Base-by-base conservation (phyloP, 345 rosid genomes). In the Firmiana major region DNA sequence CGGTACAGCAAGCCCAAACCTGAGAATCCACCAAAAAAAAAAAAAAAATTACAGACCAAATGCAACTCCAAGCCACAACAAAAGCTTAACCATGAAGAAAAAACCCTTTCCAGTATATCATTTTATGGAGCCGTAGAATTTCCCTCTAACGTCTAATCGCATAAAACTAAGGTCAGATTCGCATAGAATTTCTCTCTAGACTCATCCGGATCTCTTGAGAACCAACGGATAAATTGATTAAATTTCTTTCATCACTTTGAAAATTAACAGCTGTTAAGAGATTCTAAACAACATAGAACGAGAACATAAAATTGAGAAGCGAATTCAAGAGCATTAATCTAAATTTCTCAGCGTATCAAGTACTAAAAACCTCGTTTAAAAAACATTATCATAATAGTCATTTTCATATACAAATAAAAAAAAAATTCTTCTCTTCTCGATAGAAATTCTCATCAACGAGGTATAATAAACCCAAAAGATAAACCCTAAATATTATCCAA, bases 1-100 rank as follows among this genome's bases (percentile, higher is more conserved):
- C 43, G 88, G 84, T 45, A 81, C 83, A 63, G 89, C 79, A 64
- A 89, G 82, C 79, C 98, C 98, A 83, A 95, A 95, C 81, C 99
- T 95, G 74, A 69, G 42, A 78, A 58, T 69, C 45, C 55, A 38
- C 38, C 63, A 53, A 59, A 68, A 51, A 7, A 55, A 49, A 67
- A 53, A 59, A 68, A 51, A 7, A 55, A 49, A 8, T 42, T 43
- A 11, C 34, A 7, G 24, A 49, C 38, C 17, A n/a, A 76, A 36
- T 43, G 64, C 22, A 46, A 71, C 19, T 68, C 2, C 63, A 78
- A 63, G 59, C 49, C 28, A 75, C 22, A 69, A 28, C 74, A 16
- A 48, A 22, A 48, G 57, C 57, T 26, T 69, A 16, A 69, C 34
- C 74, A 16, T 26, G 19, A 45, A 22, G 11, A 43, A 38, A 31